Base-by-base conservation (phyloP, 768 basidiomycete genomes). In the Trametes sanguinea region DNA sequence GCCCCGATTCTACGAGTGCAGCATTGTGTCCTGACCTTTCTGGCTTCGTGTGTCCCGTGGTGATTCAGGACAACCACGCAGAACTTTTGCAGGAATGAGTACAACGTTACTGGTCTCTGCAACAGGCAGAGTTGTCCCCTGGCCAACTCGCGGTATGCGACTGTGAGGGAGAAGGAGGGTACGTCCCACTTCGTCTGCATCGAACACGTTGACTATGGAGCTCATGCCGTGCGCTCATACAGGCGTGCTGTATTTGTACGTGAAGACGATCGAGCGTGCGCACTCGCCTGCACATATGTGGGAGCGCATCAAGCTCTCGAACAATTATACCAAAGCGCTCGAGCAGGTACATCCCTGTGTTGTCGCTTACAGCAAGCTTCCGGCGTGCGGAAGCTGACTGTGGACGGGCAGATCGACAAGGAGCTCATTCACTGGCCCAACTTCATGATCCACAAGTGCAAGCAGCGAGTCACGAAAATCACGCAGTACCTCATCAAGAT, bases 401-500 rank as follows among this genome's bases (percentile, higher is more conserved):
- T 13, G 9, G 14, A 29, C 51, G 39, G 59, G 33, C 66, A 98
- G 95, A 96, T 99, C 70, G 97, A 98, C 80, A 83, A 81, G 55
- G 94, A 98, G 71, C 83, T 98, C 62, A 83, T 94, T n/a, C 94
- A 98, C 73, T 98, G 97, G 97, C 96, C 97, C 4, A 95, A 95
- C 69, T 98, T 96, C 75, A 87, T 87, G 35, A 90, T 95, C 56
- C 97, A 98, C 80, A 98, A 98, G 78, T 98, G 97, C 85, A 99
- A 99, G 81, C 97, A 99, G 77, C 87, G 97, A 47, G 83, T 98
- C 33, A 99, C 97, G 10, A 99, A 98, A 80, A 98, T 99, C 69
- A 98, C 96, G 0, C 97, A 99, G 74, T 98, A 98, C 72, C 85
- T 99, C 65, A 98, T 98, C 75, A 95, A 97, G 80, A 97, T 98